Evolutionary conservation across 163 green algal species (phyloP).

Genomic region (Volvox carteri): DNA sequence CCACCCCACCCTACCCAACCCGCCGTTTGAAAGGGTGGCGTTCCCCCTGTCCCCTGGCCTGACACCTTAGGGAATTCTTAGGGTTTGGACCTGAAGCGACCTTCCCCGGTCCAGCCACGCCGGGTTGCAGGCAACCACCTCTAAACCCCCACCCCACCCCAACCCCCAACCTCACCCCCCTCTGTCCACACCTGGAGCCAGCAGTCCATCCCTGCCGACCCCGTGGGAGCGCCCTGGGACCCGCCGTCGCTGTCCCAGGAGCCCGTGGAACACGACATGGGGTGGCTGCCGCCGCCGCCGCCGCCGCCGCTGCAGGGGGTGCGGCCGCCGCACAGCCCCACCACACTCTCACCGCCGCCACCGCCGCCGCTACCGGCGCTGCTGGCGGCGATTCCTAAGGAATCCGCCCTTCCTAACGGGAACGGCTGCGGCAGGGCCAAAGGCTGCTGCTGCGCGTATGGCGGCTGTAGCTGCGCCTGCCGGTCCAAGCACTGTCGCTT

Average conservation of each 20-base stretch:
- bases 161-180: background rate
- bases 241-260: slow-evolving; percentile 8
- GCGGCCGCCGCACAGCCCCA: background rate
- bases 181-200: slow-evolving; percentile 2
- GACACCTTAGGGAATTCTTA: background rate
- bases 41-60: background rate
- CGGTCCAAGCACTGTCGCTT: background rate
- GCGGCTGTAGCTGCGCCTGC: background rate
- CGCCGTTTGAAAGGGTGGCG: background rate
- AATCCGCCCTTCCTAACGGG: background rate
- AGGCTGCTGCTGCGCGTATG: background rate
- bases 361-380: too few relatives aligned
- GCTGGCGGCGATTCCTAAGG: too few relatives aligned
- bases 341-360: background rate
- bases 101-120: background rate
- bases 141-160: background rate
- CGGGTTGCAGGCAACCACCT: too few relatives aligned
- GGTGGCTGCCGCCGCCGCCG: slow-evolving; percentile 5
- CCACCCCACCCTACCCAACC: background rate
- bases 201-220: slow-evolving; percentile 13
- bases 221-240: background rate
- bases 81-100: too few relatives aligned
- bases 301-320: background rate
- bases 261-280: slow-evolving; percentile 45
- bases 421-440: background rate